Evolutionary conservation across 495 filamentous ascomycete genomes (phyloP), one percentile per base, ranked within the genome.

Genomic region (Penicillium argentinense): DNA sequence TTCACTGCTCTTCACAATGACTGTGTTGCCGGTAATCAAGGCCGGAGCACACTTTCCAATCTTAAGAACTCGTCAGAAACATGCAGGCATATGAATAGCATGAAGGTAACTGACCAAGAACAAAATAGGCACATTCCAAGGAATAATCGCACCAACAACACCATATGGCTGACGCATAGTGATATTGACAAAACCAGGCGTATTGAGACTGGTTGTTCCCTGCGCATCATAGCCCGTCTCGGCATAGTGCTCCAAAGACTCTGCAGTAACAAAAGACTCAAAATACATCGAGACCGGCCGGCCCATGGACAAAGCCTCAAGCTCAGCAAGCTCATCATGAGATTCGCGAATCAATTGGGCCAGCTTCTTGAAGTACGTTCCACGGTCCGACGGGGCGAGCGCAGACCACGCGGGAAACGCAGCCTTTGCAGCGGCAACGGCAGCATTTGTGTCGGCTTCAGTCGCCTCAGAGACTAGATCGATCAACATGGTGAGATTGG

Each of bases 391-490:
- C 0, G 75, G 73, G 4, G 66, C 48, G 13, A 80, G 64, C 5
- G 64, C 67, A 2, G 69, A 72, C 82, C 83, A 86, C 14, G 70
- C 62, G n/a, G 76, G 76, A 47, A 82, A 79, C 6, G 83, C 80
- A 4, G 70, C 71, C 45, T 78, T 76, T 21, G 83, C 84, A 11
- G 81, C 75, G 3, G 72, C 72, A 1, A 85, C 79, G 11, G 82
- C 81, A 2, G 54, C 59, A 59, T 85, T 73, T 49, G 77, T 71
- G 51, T 87, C 81, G 4, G 72, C 57, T 25, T 62, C 64, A 11
- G 54, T 73, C 9, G 80, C 76, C 45, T 74, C 69, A 27, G 66
- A 60, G 32, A 78, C 60, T 63, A 26, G 18, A 42, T 1, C 6
- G n/a, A n/a, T n/a, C n/a, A n/a, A n/a, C n/a, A n/a, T n/a, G n/a